Evolutionary conservation across 2,329 filamentous ascomycete species (phyloP).

Genomic region (Hymenoscyphus occultus): DNA sequence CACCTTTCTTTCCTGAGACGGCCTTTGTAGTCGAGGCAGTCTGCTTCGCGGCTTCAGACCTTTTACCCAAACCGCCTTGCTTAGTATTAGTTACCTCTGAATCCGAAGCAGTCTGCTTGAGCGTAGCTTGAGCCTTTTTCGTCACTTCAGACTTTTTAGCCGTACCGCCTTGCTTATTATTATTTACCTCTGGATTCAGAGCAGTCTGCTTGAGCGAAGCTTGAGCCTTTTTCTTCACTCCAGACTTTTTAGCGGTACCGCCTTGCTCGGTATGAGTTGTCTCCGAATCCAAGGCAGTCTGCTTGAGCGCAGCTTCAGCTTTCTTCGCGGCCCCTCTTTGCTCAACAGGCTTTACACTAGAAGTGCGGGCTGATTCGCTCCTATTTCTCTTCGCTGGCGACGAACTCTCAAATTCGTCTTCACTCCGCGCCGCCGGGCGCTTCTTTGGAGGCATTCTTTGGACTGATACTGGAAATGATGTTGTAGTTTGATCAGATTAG

Average conservation of each 20-base stretch:
- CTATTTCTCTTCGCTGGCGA: neutral
- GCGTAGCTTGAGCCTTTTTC: too few relatives aligned
- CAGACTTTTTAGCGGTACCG: neutral
- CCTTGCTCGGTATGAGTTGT: neutral
- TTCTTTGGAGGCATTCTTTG: neutral
- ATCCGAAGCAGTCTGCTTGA: too few relatives aligned
- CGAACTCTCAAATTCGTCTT: neutral
- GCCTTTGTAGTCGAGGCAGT: too few relatives aligned
- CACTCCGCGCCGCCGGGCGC: neutral
- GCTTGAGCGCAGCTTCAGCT: neutral
- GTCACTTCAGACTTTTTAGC: neutral
- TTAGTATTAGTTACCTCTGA: neutral
- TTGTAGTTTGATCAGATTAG: neutral
- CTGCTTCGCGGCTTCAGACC: too few relatives aligned
- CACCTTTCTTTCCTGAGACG: neutral
- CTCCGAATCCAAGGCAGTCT: neutral
- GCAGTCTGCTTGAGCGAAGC: too few relatives aligned
- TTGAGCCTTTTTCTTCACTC: too few relatives aligned
- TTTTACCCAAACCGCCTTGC: neutral
- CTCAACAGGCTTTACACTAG: neutral
- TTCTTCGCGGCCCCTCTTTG: neutral
- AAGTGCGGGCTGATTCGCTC: neutral
- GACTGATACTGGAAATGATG: neutral
- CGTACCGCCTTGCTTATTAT: neutral
- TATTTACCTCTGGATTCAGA: neutral